Conservation (phyloP, 2,329 filamentous ascomycete species). For the Aspergillaceae sp. region DNA sequence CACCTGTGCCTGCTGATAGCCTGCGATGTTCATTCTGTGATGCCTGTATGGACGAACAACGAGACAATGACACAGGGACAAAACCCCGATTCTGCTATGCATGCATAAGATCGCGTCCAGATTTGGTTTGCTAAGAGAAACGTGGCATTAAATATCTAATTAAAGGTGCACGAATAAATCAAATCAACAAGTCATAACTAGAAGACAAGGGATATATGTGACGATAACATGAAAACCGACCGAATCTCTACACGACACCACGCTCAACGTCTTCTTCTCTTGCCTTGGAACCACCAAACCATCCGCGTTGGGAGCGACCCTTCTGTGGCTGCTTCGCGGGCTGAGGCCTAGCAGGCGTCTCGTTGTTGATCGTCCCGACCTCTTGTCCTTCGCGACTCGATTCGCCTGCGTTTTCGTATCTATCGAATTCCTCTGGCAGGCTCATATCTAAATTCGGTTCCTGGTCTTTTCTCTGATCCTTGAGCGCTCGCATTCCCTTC, state of each 20-base stretch:
- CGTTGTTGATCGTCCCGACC: constrained; percentile 1
- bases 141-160: background rate
- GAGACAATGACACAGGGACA: constrained; percentile 55
- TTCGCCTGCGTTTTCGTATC: constrained; percentile 19
- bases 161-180: background rate
- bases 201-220: background rate
- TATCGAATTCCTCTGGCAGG: constrained; percentile 31
- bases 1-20: constrained; percentile 23
- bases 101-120: constrained; percentile 34
- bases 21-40: constrained; percentile 58
- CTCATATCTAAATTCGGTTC: constrained; percentile 26
- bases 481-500: constrained; percentile 28
- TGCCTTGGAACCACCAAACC: constrained; percentile 22
- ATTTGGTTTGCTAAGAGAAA: constrained; percentile 14
- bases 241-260: constrained; percentile 3
- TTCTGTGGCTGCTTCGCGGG: constrained; percentile 16
- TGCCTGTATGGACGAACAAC: constrained; percentile 49
- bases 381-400: constrained; percentile 13
- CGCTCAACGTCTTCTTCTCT: constrained; percentile 22
- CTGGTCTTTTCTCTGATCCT: constrained; percentile 17
- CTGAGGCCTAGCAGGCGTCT: constrained; percentile 14
- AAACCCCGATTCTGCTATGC: constrained; percentile 33
- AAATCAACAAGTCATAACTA: background rate
- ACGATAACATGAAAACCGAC: background rate
- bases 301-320: constrained; percentile 18